Percentiles rank a stretch among this genome's conserved stretches.
These are phyloP conservation scores for Exidia glandulosa DNA, from an alignment of 768 basidiomycete species.

Conservation along the genomic window DNA sequence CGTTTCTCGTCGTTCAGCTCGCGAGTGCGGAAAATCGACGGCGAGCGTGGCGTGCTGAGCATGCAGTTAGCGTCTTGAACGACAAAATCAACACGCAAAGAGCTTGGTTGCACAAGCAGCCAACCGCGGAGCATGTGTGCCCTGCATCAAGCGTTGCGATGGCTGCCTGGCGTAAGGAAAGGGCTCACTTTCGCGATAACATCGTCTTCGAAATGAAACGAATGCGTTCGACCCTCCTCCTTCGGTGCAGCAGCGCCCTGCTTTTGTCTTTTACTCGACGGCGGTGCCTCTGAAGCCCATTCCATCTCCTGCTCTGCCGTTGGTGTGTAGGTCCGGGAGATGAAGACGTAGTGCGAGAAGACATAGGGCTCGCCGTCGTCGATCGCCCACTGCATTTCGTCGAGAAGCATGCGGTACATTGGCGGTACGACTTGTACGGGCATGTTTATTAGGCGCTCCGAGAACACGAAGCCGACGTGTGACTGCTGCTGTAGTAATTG, in stretches of 20 bases:
- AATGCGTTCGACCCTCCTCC: slow-evolving; percentile 46
- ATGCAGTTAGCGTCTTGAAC: not conserved
- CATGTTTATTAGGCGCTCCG: slow-evolving; percentile 89
- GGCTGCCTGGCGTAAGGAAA: not conserved
- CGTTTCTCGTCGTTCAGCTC: slow-evolving; percentile 40
- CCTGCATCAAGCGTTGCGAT: too few species aligned
- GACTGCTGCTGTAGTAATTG: slow-evolving; percentile 16
- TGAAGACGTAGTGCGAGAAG: slow-evolving; percentile 64
- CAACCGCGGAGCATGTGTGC: too few species aligned
- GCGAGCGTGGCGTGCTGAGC: slow-evolving; percentile 38
- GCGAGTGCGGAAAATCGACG: slow-evolving; percentile 44
- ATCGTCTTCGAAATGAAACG: slow-evolving; percentile 84
- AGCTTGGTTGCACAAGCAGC: too few species aligned
- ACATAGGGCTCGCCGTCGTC: slow-evolving; percentile 55
- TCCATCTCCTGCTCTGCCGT: slow-evolving; percentile 59
- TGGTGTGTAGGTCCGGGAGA: slow-evolving; percentile 72
- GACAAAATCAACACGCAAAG: not conserved
- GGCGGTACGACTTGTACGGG: slow-evolving; percentile 87
- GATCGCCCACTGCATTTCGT: slow-evolving; percentile 69
- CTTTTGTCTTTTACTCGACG: slow-evolving; percentile 26
- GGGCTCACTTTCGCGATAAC: slow-evolving; percentile 49
- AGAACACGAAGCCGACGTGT: slow-evolving; percentile 75
- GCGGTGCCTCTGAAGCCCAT: slow-evolving; percentile 25
- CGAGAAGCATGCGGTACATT: slow-evolving; percentile 79
- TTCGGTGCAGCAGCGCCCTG: slow-evolving; percentile 26